Evolutionary conservation across 345 rosid genomes (phyloP).

Genomic region (Ailanthus altissimus): DNA sequence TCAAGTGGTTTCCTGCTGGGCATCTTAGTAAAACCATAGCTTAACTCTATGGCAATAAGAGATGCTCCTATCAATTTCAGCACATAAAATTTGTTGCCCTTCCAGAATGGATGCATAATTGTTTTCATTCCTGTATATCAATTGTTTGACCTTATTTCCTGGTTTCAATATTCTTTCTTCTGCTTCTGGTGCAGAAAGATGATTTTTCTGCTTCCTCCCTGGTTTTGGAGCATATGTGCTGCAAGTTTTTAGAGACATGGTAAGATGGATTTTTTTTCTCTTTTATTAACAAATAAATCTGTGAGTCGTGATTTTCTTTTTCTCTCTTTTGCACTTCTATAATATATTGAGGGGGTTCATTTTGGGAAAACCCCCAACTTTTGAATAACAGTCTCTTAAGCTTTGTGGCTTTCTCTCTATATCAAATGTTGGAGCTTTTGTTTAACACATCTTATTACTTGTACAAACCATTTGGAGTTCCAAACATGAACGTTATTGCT

Average conservation of each 20-base stretch:
- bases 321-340: too few relatives aligned
- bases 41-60: too few relatives aligned
- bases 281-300: background rate
- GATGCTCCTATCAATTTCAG: background rate
- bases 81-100: background rate
- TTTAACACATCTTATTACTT: background rate
- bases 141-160: background rate
- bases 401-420: background rate
- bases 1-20: background rate
- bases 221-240: slow-evolving; percentile 61
- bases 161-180: background rate
- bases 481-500: background rate
- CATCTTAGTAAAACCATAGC: background rate
- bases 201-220: slow-evolving; percentile 34
- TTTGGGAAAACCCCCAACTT: background rate
- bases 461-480: background rate
- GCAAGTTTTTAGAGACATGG: slow-evolving; percentile 51
- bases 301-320: too few relatives aligned
- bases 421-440: background rate
- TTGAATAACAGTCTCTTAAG: background rate
- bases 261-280: slow-evolving; percentile 19
- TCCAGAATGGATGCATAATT: background rate
- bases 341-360: too few relatives aligned
- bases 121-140: background rate
- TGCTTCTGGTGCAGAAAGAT: slow-evolving; percentile 47